A percentile compares a stretch with the other conserved stretches of the same genome.
Conservation (phyloP, 495 filamentous ascomycete species). For the Hypoxylon trugodes region DNA sequence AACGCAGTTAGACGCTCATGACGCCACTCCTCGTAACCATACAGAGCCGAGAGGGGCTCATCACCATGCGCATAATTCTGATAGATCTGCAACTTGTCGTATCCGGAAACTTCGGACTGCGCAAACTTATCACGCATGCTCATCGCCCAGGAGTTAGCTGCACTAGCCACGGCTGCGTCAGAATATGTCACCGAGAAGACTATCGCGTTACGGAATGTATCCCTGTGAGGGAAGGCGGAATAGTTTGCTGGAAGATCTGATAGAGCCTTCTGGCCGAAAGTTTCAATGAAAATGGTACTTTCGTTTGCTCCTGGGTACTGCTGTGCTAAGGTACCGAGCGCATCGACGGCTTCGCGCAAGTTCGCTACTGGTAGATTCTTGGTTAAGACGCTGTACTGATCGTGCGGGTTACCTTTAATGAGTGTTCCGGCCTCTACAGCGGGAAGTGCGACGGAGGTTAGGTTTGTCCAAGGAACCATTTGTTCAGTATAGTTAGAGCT, state of each 20-base stretch:
- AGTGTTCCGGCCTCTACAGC: not conserved
- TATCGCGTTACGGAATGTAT: not conserved
- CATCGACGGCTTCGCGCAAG: not conserved
- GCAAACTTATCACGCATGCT: not conserved
- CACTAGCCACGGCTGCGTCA: not conserved
- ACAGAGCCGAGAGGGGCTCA: slow-evolving; percentile 48
- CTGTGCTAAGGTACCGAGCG: not conserved
- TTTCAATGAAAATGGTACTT: not conserved
- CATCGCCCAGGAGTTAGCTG: not conserved
- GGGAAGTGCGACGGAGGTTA: not conserved
- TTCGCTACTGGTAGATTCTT: not conserved
- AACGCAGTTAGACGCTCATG: slow-evolving; percentile 43
- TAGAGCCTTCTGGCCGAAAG: not conserved
- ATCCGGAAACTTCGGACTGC: not conserved
- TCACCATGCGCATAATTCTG: slow-evolving; percentile 58
- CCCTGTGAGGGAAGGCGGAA: not conserved
- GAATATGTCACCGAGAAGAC: not conserved
- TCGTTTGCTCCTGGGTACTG: not conserved
- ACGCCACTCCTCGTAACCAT: slow-evolving; percentile 57
- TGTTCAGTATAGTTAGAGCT: not conserved
- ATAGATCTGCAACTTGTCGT: slow-evolving; percentile 36
- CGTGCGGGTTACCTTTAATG: not conserved
- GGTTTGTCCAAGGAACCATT: not conserved
- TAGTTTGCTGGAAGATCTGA: not conserved
- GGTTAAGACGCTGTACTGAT: not conserved